A percentile compares a stretch with the other conserved stretches of the same genome.
These are phyloP conservation scores for Trifolium fragiferum DNA, from an alignment of 306 rosid species.

Conservation along the genomic window DNA sequence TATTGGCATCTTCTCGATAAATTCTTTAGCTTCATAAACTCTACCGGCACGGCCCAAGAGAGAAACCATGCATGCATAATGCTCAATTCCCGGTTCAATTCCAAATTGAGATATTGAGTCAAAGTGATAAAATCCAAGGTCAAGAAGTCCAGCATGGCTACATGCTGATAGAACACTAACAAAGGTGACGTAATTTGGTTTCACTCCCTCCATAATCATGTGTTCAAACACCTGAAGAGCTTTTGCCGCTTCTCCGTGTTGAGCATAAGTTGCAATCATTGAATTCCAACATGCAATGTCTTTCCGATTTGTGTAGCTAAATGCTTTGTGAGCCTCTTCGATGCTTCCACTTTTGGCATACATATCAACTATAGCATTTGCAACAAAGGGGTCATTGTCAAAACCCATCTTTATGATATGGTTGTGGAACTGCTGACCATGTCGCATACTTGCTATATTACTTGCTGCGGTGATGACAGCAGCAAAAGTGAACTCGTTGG, in stretches of 20 bases:
- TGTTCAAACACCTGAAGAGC: constrained; percentile 65
- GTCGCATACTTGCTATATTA: constrained; percentile 72
- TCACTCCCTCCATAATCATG: constrained; percentile 58
- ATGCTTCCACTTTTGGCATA: constrained; percentile 86
- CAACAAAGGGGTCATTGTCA: constrained; percentile 68
- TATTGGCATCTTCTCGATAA: constrained; percentile 73
- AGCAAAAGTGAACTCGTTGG: constrained; percentile 85
- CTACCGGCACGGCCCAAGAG: constrained; percentile 79
- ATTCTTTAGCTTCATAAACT: constrained; percentile 68
- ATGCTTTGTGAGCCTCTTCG: constrained; percentile 64
- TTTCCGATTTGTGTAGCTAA: constrained; percentile 52
- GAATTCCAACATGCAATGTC: constrained; percentile 93
- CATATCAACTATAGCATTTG: constrained; percentile 83
- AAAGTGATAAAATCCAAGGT: constrained; percentile 70
- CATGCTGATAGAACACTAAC: constrained; percentile 85
- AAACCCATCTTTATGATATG: constrained; percentile 80
- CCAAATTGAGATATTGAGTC: constrained; percentile 65
- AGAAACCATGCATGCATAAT: constrained; percentile 87
- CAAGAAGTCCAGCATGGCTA: constrained; percentile 82
- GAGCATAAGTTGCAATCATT: constrained; percentile 82
- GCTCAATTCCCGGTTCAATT: constrained; percentile 76
- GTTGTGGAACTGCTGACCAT: constrained; percentile 82
- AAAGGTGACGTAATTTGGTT: constrained; percentile 79
- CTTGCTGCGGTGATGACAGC: constrained; percentile 72
- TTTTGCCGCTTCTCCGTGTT: constrained; percentile 76